These are phyloP conservation scores for Barnettozyma pratensis DNA, from an alignment of 805 yeast species.

Conservation along the genomic window DNA sequence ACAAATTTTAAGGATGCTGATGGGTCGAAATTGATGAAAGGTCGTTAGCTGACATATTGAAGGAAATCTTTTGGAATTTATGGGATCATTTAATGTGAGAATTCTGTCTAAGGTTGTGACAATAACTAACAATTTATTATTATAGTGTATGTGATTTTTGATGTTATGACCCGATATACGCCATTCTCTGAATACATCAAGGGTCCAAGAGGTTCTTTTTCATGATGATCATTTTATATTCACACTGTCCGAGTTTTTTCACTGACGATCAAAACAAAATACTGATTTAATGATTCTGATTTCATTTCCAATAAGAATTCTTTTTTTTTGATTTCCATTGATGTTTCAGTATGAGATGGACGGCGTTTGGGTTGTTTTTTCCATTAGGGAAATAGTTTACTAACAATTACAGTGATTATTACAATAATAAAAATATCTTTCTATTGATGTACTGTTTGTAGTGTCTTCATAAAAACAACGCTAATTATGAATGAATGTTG, in stretches of 20 bases:
- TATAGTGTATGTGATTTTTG: conserved; percentile 1
- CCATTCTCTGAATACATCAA: neutral
- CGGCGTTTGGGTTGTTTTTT: too few species aligned
- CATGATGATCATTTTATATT: conserved; percentile 40
- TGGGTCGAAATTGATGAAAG: conserved; percentile 46
- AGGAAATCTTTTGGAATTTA: too few species aligned
- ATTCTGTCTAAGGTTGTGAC: neutral
- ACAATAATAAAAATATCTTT: too few species aligned
- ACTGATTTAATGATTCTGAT: conserved; percentile 56
- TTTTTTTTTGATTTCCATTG: neutral
- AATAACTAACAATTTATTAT: neutral
- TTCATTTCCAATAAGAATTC: neutral
- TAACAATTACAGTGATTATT: too few species aligned
- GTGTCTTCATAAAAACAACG: too few species aligned
- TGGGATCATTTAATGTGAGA: too few species aligned
- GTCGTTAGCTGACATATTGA: conserved; percentile 18
- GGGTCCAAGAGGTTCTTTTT: conserved; percentile 1
- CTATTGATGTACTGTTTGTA: too few species aligned
- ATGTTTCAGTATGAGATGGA: neutral
- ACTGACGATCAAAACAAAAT: conserved; percentile 32
- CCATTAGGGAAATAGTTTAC: too few species aligned
- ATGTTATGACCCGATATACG: too few species aligned
- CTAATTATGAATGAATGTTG: too few species aligned
- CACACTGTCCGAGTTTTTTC: conserved; percentile 48
- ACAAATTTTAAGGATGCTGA: conserved; percentile 42